Evolutionary conservation across 352 stramenopile genomes (phyloP).

Genomic region (Globisporangium takayamanum): DNA sequence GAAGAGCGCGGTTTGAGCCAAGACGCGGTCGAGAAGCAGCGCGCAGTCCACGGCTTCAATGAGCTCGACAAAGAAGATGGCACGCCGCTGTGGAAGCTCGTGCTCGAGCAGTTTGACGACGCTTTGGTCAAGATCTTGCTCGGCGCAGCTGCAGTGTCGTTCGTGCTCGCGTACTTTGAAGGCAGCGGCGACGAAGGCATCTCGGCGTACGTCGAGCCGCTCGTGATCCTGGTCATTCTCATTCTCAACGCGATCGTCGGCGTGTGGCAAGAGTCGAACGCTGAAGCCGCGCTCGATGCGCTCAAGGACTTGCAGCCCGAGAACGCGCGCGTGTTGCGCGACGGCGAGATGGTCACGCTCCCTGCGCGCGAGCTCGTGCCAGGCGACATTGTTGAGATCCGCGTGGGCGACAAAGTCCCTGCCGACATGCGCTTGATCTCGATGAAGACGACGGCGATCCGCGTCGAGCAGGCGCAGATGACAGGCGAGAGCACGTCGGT

Average conservation of each 20-base stretch:
- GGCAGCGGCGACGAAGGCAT: slow-evolving; percentile 80
- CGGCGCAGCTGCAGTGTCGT: slow-evolving; percentile 92
- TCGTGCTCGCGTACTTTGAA: slow-evolving; percentile 91
- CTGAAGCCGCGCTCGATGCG: slow-evolving; percentile 90
- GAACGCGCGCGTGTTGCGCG: slow-evolving; percentile 83
- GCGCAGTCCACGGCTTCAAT: slow-evolving; percentile 69
- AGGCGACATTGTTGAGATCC: slow-evolving; percentile 95
- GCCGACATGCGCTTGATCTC: slow-evolving; percentile 94
- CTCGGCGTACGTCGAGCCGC: slow-evolving; percentile 93
- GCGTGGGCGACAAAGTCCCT: slow-evolving; percentile 96
- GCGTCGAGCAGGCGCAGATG: slow-evolving; percentile 94
- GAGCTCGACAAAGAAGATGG: slow-evolving; percentile 88
- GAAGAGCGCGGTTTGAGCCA: slow-evolving; percentile 49
- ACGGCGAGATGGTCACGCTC: slow-evolving; percentile 82
- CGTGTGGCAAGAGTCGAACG: slow-evolving; percentile 95
- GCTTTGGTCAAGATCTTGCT: slow-evolving; percentile 98
- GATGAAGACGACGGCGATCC: slow-evolving; percentile 93
- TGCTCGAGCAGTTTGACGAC: slow-evolving; percentile 99
- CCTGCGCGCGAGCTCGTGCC: slow-evolving; percentile 91
- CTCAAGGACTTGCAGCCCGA: slow-evolving; percentile 95
- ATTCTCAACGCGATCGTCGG: slow-evolving; percentile 95
- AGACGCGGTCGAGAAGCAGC: slow-evolving; percentile 49
- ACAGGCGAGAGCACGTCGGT: slow-evolving; percentile 95
- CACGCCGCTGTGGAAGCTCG: slow-evolving; percentile 90
- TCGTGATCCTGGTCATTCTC: slow-evolving; percentile 97